phyloP scores from a whole-genome alignment of 139 green algal genomes.

The Chlorella sp. region DNA sequence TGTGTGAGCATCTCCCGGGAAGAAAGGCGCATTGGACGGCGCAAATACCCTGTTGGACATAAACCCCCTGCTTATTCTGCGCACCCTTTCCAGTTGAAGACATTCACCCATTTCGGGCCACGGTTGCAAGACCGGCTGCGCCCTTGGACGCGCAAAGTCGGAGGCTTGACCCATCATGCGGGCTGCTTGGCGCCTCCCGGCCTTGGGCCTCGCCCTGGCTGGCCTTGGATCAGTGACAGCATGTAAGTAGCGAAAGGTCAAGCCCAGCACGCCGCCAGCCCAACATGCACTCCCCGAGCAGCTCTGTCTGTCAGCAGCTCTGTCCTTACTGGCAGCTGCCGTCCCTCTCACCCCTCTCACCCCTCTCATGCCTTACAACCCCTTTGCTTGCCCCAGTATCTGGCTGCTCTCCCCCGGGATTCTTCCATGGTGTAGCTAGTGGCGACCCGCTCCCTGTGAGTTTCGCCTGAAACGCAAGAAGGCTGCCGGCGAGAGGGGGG shows the following conservation, averaged over 20 bases:
- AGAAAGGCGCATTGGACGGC: too few species aligned
- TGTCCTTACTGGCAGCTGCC: too few species aligned
- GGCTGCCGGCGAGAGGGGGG: too few species aligned
- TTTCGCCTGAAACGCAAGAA: too few species aligned
- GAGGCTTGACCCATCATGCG: neutral
- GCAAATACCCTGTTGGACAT: too few species aligned
- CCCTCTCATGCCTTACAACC: neutral
- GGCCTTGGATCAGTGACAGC: neutral
- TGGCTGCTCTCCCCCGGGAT: neutral
- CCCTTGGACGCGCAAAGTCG: neutral
- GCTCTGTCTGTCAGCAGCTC: neutral
- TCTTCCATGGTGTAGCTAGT: neutral
- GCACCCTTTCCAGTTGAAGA: too few species aligned
- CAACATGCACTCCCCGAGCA: neutral
- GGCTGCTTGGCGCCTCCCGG: too few species aligned
- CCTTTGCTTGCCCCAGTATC: neutral
- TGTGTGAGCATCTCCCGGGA: too few species aligned
- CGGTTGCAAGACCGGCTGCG: too few species aligned
- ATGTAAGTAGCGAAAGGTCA: neutral
- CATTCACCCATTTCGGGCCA: too few species aligned
- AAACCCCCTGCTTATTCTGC: too few species aligned
- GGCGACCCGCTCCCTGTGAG: neutral
- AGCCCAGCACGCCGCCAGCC: neutral
- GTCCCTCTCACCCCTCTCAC: neutral
- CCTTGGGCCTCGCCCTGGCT: neutral